Base-by-base conservation (phyloP, 2,329 filamentous ascomycete genomes). In the Aureobasidium sp. region DNA sequence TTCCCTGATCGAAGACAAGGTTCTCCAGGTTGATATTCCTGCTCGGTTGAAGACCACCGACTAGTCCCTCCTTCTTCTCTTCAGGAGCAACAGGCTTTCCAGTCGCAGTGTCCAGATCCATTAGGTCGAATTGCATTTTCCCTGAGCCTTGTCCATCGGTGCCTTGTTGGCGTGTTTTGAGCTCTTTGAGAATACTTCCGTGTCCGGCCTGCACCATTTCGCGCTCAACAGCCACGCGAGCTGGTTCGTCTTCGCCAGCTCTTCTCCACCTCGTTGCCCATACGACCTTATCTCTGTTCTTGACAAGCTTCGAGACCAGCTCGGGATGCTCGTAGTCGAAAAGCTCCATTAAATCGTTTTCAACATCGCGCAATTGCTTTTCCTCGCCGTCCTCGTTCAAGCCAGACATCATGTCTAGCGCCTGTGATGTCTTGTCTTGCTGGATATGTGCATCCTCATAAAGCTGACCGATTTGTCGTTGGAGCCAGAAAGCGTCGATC, bases 291-390 rank as follows among this genome's bases (percentile, higher is more conserved):
- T 97, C 90, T 62, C 91, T 85, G 74, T 99, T 99, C 67, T 88
- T 85, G 62, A 97, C 91, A 17, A 99, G 82, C 74, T 91, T 93
- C 66, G 90, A 87, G 29, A 97, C 94, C 60, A 97, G 82, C 66
- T 97, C 91, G 64, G 95, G 91, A 70, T 97, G 89, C 69, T 97
- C 93, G 70, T 96, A 99, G 70, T 99, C 94, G 68, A 99, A 97
- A 0, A 99, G 82, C 69, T 97, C 94, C 89, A 97, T 97, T 62
- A 99, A 81, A 65, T 99, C 94, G 74, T 99, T 99, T 71, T 99
- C 94, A 61, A 97, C 92, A 70, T 99, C 93, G 69, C 93, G 87
- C 33, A 97, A 79, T 15, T 89, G 83, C 73, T 90, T 92, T 70
- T 95, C 91, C 63, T 93, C 87, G 17, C 88, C 91, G 61, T 89